Evolutionary conservation across 2,329 filamentous ascomycete species (phyloP), one percentile per base, ranked within the genome.

Genomic region (Orbilia quercus): DNA sequence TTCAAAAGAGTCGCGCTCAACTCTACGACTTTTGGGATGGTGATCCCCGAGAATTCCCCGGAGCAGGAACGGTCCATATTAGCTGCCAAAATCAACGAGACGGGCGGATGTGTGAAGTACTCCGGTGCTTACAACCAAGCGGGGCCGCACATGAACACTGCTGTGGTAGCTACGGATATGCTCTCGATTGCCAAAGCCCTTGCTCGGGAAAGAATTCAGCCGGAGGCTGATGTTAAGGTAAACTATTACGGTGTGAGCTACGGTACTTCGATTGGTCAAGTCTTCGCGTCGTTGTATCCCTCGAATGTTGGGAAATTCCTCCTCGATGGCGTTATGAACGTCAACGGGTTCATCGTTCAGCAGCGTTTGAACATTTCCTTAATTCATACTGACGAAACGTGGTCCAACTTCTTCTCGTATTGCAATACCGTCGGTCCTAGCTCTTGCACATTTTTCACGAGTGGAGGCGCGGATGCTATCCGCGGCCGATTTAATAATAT

Each of bases 211-310:
- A 59, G 50, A 47, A 38, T 36, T 1, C 42, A 58, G 28, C 34
- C 51, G 0, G 58, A 72, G 28, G 25, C 51, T 0, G 51, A 72
- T 20, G 25, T 59, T 23, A 54, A 23, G 1, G 42, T 34, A 1
- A 72, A 72, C 28, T 72, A 31, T 42, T 58, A 51, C 16, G 67
- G 58, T 5, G 9, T 58, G 18, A 72, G 67, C 36, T 72, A 72
- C 34, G 67, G 67, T 31, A 72, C 67, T 9, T 12, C 65, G 12
- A n/a, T 72, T 1, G 67, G 67, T 3, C 67, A 72, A 47, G 64
- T 64, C 20, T 72, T 72, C 28, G 67, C 59, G 2, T 50, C 58
- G 12, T 9, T 65, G 11, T 72, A 72, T 20, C 67, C 67, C 2
- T 23, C 63, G 14, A 55, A 48, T 20, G 66, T 64, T 40, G 66